Evolutionary conservation across 148 eudicot species (phyloP).

Genomic region (Simmondsia chinensis): DNA sequence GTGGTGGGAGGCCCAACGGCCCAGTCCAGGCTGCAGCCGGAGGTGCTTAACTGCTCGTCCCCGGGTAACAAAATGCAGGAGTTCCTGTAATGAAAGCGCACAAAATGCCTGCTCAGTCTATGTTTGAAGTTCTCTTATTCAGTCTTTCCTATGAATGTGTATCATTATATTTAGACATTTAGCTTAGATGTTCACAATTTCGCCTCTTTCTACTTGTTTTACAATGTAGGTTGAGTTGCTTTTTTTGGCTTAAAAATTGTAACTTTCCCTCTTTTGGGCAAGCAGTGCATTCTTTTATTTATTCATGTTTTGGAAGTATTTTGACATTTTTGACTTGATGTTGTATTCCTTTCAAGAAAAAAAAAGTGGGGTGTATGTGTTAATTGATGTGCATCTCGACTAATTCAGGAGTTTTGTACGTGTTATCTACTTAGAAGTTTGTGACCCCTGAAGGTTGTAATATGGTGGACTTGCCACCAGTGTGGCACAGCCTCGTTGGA

Average conservation of each 20-base stretch:
- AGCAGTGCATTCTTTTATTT: conserved; percentile 76
- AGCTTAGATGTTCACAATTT: conserved; percentile 22
- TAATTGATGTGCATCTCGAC: too few relatives aligned
- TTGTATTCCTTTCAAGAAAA: too few relatives aligned
- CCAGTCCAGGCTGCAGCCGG: conserved; percentile 40
- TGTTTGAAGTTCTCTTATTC: conserved; percentile 24
- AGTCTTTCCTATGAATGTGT: conserved; percentile 21
- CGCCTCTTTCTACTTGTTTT: conserved; percentile 5
- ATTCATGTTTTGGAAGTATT: too few relatives aligned
- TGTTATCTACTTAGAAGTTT: too few relatives aligned
- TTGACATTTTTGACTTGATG: too few relatives aligned
- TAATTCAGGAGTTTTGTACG: too few relatives aligned
- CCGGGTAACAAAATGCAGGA: conserved; percentile 11
- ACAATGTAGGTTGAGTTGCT: conserved; percentile 18
- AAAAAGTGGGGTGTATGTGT: too few relatives aligned
- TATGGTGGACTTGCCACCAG: too few relatives aligned
- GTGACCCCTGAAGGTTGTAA: too few relatives aligned
- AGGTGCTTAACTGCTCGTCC: conserved; percentile 25
- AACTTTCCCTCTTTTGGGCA: conserved; percentile 23
- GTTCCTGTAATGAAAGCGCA: conserved; percentile 25
- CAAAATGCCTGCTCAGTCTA: conserved; percentile 47
- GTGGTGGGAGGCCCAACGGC: conserved; percentile 53
- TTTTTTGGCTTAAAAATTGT: conserved; percentile 20
- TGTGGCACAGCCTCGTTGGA: too few relatives aligned
- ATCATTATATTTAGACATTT: conserved; percentile 44